phyloP scores from a whole-genome alignment of 495 filamentous ascomycete genomes.

The Neurospora tetrasperma region DNA sequence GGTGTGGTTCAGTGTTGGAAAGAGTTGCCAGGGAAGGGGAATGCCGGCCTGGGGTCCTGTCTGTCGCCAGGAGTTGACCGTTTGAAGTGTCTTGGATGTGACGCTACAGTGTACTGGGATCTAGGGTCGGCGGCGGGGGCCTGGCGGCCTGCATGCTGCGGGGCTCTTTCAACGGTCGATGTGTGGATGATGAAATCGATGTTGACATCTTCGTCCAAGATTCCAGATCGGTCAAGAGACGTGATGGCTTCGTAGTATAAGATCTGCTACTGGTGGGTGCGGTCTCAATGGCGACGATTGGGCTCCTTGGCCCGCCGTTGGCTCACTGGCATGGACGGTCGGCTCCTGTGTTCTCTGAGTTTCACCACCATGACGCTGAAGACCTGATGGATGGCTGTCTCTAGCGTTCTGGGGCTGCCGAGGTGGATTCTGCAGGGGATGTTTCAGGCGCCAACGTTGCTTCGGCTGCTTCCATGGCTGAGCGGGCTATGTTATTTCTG shows the following conservation, averaged over 20 bases:
- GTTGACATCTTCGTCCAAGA: background rate
- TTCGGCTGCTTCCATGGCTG: background rate
- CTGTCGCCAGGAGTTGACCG: background rate
- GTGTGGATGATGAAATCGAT: background rate
- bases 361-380: background rate
- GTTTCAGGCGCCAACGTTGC: background rate
- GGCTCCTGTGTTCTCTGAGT: background rate
- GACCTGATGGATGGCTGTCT: background rate
- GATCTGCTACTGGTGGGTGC: background rate
- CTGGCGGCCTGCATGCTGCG: background rate
- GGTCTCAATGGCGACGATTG: background rate
- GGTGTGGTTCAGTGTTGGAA: background rate
- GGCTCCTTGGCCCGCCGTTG: background rate
- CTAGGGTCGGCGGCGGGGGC: background rate
- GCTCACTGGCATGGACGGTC: background rate
- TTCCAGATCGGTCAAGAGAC: background rate
- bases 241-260: background rate
- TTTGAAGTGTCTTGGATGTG: background rate
- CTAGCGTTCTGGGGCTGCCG: background rate
- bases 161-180: background rate
- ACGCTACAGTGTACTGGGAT: background rate
- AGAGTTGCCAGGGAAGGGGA: background rate
- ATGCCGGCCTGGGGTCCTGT: background rate
- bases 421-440: background rate
- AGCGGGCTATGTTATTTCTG: background rate